A percentile compares a stretch with the other conserved stretches of the same genome.
Evolutionary conservation across 1,284 basidiomycete species (phyloP).

Genomic region (Ganoderma multipileum): DNA sequence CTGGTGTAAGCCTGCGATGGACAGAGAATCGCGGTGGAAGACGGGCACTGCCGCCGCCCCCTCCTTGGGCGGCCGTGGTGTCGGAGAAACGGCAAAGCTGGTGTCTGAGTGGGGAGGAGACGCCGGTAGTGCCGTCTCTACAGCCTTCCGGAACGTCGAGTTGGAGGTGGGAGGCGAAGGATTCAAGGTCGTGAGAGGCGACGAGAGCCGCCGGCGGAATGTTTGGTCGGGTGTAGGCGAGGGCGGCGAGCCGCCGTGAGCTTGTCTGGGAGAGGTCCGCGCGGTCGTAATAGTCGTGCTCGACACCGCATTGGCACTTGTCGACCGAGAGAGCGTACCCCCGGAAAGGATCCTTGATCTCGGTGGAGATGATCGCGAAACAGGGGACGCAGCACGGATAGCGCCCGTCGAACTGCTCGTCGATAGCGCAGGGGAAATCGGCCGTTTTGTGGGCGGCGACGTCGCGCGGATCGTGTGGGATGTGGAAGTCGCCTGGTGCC

Average conservation of each 20-base stretch:
- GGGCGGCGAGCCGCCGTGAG: constrained; percentile 50
- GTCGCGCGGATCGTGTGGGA: constrained; percentile 55
- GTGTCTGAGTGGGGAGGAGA: constrained; percentile 45
- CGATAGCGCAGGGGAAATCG: constrained; percentile 51
- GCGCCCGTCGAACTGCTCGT: constrained; percentile 41
- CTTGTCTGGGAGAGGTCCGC: constrained; percentile 37
- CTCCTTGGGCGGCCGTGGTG: constrained; percentile 39
- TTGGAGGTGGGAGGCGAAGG: constrained; percentile 45
- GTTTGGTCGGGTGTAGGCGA: constrained; percentile 51
- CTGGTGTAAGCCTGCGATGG: constrained; percentile 37
- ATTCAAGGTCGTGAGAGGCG: constrained; percentile 50
- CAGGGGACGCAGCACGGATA: constrained; percentile 45
- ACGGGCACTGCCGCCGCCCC: constrained; percentile 30
- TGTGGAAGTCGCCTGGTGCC: constrained; percentile 78
- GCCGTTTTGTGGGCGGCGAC: constrained; percentile 51
- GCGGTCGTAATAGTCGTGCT: constrained; percentile 40
- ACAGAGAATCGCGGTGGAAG: constrained; percentile 46
- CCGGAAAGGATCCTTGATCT: constrained; percentile 50
- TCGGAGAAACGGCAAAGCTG: constrained; percentile 44
- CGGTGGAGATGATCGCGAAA: constrained; percentile 50
- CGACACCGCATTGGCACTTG: constrained; percentile 41
- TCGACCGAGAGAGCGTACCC: constrained; percentile 47
- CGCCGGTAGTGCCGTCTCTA: constrained; percentile 54
- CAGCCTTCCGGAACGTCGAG: constrained; percentile 51
- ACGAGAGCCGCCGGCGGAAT: constrained; percentile 57